These are phyloP conservation scores for Amanita rimosa DNA, from an alignment of 768 basidiomycete genomes.

Conservation along the genomic window DNA sequence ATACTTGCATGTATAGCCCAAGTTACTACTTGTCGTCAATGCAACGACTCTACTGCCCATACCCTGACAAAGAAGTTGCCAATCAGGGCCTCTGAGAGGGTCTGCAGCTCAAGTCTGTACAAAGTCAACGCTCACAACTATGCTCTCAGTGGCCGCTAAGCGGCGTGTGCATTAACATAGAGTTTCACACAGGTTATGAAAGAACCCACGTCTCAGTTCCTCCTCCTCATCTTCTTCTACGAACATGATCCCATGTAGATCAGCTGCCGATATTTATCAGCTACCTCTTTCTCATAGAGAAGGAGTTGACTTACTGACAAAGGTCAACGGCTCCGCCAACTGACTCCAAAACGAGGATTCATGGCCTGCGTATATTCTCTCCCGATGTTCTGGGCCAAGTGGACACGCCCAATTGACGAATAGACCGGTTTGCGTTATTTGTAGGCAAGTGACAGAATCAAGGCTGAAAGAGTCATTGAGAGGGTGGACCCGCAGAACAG, in stretches of 20 bases:
- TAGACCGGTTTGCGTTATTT: slow-evolving; percentile 41
- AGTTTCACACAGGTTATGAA: background rate
- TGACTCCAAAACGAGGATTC: slow-evolving; percentile 1
- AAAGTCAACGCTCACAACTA: slow-evolving; percentile 5
- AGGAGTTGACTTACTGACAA: background rate
- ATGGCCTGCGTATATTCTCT: background rate
- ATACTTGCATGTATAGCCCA: no score
- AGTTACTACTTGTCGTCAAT: no score
- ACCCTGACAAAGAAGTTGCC: background rate
- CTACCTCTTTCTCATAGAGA: background rate
- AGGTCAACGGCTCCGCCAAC: background rate
- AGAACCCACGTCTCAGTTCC: background rate
- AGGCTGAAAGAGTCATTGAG: slow-evolving; percentile 19
- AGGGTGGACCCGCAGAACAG: slow-evolving; percentile 11
- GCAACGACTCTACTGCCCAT: no score
- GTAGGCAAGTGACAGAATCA: slow-evolving; percentile 33
- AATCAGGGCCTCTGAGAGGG: background rate
- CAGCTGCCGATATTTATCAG: background rate
- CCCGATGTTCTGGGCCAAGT: background rate
- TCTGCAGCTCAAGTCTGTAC: background rate
- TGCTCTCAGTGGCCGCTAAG: background rate
- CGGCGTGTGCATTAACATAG: background rate
- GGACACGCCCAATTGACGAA: slow-evolving; percentile 33
- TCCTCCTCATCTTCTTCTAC: background rate
- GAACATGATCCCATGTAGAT: background rate